Conservation (phyloP, 2,329 filamentous ascomycete species). For the Fonsecaea pugnacius region DNA sequence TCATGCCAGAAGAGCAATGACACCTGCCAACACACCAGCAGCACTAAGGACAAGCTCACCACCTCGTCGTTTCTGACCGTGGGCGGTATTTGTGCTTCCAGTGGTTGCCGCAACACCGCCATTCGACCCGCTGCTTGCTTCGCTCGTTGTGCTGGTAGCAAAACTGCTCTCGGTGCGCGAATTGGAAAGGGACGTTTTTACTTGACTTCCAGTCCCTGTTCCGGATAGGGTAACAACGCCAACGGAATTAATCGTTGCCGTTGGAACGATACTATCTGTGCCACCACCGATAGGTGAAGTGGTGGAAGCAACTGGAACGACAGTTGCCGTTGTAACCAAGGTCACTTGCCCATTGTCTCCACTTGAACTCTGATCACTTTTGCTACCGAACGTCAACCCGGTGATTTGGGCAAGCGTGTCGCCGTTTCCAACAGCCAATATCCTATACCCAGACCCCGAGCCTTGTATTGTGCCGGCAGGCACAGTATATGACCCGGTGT, state of each 20-base stretch:
- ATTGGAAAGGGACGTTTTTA: not conserved
- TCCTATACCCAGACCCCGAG: constrained; percentile 17
- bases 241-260: constrained; percentile 12
- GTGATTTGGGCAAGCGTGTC: constrained; percentile 13
- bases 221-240: constrained; percentile 12
- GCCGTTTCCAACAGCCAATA: constrained; percentile 15
- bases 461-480: constrained; percentile 21
- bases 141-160: constrained; percentile 13
- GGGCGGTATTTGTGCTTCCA: constrained; percentile 25
- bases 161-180: constrained; percentile 11
- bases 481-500: constrained; percentile 20
- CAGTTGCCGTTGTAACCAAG: constrained; percentile 12
- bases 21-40: constrained; percentile 23
- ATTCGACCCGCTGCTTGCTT: constrained; percentile 3
- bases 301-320: not conserved
- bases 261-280: constrained; percentile 8
- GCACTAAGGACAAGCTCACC: constrained; percentile 21
- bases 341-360: constrained; percentile 17
- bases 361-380: constrained; percentile 9
- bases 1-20: constrained; percentile 25
- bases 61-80: constrained; percentile 8
- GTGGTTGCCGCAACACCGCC: constrained; percentile 9
- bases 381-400: constrained; percentile 11
- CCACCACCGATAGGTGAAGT: not conserved
- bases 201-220: constrained; percentile 7